A percentile compares a stretch with the other conserved stretches of the same genome.
Conservation (phyloP, 1,139 yeast species). For the Pichia terricola region DNA sequence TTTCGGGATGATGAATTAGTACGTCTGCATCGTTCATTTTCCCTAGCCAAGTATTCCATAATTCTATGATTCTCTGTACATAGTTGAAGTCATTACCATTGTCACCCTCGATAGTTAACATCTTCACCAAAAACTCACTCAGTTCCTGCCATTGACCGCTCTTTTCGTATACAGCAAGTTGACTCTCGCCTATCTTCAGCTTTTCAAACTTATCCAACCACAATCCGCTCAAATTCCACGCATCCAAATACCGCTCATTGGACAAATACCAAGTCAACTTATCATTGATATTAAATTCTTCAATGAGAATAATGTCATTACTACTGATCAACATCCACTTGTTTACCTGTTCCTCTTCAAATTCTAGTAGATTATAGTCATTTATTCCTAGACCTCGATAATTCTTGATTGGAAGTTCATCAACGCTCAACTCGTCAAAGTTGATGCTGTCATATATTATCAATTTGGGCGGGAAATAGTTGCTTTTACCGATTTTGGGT, state of each 20-base stretch:
- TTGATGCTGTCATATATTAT: slow-evolving; percentile 53
- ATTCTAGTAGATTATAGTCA: slow-evolving; percentile 56
- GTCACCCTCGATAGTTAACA: slow-evolving; percentile 27
- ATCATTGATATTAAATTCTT: slow-evolving; percentile 59
- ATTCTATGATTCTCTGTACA: slow-evolving; percentile 29
- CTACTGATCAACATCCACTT: slow-evolving; percentile 69
- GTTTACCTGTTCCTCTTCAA: slow-evolving; percentile 6
- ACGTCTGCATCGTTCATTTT: slow-evolving; percentile 45
- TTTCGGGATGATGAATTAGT: slow-evolving; percentile 37
- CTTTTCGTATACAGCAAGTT: slow-evolving; percentile 48
- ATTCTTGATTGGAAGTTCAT: slow-evolving; percentile 62
- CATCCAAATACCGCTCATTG: slow-evolving; percentile 45
- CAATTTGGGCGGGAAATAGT: slow-evolving; percentile 53
- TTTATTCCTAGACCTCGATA: slow-evolving; percentile 60
- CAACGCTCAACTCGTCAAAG: slow-evolving; percentile 75
- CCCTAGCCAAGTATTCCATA: slow-evolving; percentile 64
- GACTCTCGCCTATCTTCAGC: slow-evolving; percentile 50
- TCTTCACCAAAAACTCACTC: slow-evolving; percentile 36
- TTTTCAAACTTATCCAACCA: slow-evolving; percentile 43
- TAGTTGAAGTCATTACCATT: slow-evolving; percentile 17
- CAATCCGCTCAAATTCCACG: slow-evolving; percentile 67
- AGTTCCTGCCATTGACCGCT: slow-evolving; percentile 50
- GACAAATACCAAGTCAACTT: slow-evolving; percentile 64
- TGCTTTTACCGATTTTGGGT: slow-evolving; percentile 27
- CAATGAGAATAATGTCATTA: slow-evolving; percentile 64